A percentile compares a stretch with the other conserved stretches of the same genome.
phyloP scores from a whole-genome alignment of 768 basidiomycete species.

The Leccinellum albellum region DNA sequence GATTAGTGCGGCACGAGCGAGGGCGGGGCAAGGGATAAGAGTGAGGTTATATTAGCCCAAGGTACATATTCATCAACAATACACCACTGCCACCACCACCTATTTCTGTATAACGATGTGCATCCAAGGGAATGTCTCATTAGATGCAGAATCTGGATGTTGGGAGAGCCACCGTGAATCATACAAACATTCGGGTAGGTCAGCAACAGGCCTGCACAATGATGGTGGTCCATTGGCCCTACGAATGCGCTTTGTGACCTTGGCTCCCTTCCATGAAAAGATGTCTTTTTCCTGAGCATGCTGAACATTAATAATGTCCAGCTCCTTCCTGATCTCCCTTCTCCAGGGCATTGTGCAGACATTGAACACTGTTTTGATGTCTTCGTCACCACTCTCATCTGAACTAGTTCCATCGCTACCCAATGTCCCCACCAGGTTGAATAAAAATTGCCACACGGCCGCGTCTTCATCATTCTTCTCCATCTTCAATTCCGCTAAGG shows the following conservation, averaged over 20 bases:
- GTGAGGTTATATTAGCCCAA: no score
- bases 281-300: background rate
- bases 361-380: background rate
- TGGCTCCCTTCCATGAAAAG: background rate
- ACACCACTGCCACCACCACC: no score
- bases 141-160: background rate
- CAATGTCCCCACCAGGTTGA: background rate
- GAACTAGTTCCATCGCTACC: conserved; percentile 7
- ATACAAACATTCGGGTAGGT: background rate
- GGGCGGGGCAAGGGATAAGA: no score
- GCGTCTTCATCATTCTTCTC: background rate
- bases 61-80: no score
- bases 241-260: background rate
- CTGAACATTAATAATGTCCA: conserved; percentile 2
- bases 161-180: background rate
- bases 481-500: background rate
- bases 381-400: conserved; percentile 3
- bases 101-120: no score
- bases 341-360: background rate
- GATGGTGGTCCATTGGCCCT: background rate
- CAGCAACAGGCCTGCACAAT: background rate
- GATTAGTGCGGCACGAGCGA: no score
- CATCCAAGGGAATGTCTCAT: background rate
- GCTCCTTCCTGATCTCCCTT: conserved; percentile 1
- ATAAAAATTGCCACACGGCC: background rate